Evolutionary conservation across 208 protist genomes (phyloP).

Genomic region (Wallacemonas sp.): DNA sequence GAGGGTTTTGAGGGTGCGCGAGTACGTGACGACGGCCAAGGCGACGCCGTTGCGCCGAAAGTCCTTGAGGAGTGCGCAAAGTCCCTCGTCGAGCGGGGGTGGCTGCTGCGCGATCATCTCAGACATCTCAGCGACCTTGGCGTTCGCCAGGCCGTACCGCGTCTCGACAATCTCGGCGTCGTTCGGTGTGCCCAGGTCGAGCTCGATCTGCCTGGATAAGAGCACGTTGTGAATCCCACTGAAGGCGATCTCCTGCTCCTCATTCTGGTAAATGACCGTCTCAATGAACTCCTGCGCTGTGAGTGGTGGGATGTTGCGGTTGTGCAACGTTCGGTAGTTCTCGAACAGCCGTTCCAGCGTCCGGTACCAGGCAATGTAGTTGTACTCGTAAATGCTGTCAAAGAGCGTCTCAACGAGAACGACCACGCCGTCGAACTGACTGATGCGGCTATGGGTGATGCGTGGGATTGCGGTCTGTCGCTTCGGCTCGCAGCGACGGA

Average conservation of each 20-base stretch:
- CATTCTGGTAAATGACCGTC: conserved; percentile 80
- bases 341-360: conserved; percentile 87
- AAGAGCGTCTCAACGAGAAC: conserved; percentile 81
- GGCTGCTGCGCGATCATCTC: conserved; percentile 62
- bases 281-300: conserved; percentile 82
- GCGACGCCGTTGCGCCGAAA: conserved; percentile 58
- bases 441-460: conserved; percentile 31
- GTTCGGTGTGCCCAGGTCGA: conserved; percentile 79
- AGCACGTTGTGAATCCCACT: conserved; percentile 87
- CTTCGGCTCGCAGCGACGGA: conserved; percentile 33
- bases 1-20: conserved; percentile 61
- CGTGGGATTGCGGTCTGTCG: conserved; percentile 52
- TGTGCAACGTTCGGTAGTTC: conserved; percentile 77
- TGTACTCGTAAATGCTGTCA: conserved; percentile 84
- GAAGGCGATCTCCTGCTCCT: conserved; percentile 76
- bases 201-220: conserved; percentile 56
- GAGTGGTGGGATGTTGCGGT: conserved; percentile 67
- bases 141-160: conserved; percentile 85
- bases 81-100: conserved; percentile 47
- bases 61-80: conserved; percentile 56
- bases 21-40: conserved; percentile 83
- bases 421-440: conserved; percentile 81
- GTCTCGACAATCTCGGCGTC: conserved; percentile 91
- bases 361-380: conserved; percentile 80
- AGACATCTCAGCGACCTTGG: conserved; percentile 85